Base-by-base conservation (phyloP, 1,284 basidiomycete genomes). In the Mycena citricolor region DNA sequence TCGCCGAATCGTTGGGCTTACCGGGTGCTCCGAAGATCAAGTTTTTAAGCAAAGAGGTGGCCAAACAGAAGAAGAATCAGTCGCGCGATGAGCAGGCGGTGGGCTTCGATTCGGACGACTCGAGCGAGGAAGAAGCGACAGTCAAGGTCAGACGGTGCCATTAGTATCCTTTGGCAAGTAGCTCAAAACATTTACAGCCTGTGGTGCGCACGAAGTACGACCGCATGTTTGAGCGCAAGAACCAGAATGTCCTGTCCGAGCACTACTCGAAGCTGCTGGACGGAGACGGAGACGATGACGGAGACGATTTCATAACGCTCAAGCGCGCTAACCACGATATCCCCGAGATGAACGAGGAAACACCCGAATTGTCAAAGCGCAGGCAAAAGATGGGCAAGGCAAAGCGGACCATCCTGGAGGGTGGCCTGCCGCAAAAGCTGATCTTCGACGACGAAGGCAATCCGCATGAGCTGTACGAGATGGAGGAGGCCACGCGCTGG, bases 11-110 rank as follows among this genome's bases (percentile, higher is more conserved):
- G 5, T 77, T 99, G 39, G 97, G 97, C 39, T 70, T 99, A 16
- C 92, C 95, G 6, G 95, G 97, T 34, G 86, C 89, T 20, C 97
- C 97, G 2, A 97, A 95, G 67, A 92, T 99, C 71, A 97, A 93
- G 66, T 90, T 99, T 57, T 63, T 90, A 38, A 81, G 71, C 57
- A 83, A 78, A 59, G 87, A 89, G 48, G 73, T 81, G 22, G 81
- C 83, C 35, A 86, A 83, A 60, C 76, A 75, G 52, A 82, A 77
- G 63, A 91, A 91, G 69, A 93, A 93, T 61, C 76, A 72, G 4
- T 77, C 81, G 36, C 66, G 74, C 28, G n/a, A n/a, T n/a, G n/a
- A n/a, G n/a, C n/a, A n/a, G n/a, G n/a, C n/a, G n/a, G n/a, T n/a
- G n/a, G n/a, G n/a, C n/a, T n/a, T n/a, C 20, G 60, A 54, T 8